Base-by-base conservation (phyloP, 2,329 filamentous ascomycete genomes). In the Apiospora sp. region DNA sequence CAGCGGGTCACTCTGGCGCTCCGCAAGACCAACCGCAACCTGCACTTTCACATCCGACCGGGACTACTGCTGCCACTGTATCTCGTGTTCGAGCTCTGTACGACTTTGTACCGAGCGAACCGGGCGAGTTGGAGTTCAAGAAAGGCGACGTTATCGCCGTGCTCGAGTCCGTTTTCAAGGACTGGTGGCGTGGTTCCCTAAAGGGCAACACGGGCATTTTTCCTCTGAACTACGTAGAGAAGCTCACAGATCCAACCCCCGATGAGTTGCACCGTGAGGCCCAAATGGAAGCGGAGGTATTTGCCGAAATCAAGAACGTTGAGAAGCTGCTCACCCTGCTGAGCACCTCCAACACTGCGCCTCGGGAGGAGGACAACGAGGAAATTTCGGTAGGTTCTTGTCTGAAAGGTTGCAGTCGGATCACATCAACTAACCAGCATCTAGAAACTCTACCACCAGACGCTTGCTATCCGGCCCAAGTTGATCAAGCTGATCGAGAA, bases 151-250 rank as follows among this genome's bases (percentile, higher is more conserved):
- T 98, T 54, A 99, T 99, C 82, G 96, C 96, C 0, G 96, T 99
- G 22, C 87, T 99, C 54, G 96, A 98, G 83, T 98, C 95, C 1
- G 96, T 98, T 1, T 99, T 97, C 86, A 99, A 98, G 83, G 96
- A 99, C 83, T 99, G 96, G 96, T 99, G 96, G 96, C 96, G 97
- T 78, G 96, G 96, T 1, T 97, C 95, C 58, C 86, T 99, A 73
- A 92, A 95, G 80, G 96, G 96, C 27, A 94, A 98, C 83, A 98
- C 95, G 8, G 96, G 96, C 77, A 99, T 99, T 76, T 99, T 99
- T 83, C 96, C 96, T 8, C 89, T 99, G 76, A 99, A 99, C 85
- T 99, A 99, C 80, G 96, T 99, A 22, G 96, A 99, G 85, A 99
- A 99, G 83, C 87, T 99, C 75, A 92, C 95, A 71, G 96, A 99